These are phyloP conservation scores for Pelargonium citronellum DNA, from an alignment of 441 rosid species.

Conservation along the genomic window DNA sequence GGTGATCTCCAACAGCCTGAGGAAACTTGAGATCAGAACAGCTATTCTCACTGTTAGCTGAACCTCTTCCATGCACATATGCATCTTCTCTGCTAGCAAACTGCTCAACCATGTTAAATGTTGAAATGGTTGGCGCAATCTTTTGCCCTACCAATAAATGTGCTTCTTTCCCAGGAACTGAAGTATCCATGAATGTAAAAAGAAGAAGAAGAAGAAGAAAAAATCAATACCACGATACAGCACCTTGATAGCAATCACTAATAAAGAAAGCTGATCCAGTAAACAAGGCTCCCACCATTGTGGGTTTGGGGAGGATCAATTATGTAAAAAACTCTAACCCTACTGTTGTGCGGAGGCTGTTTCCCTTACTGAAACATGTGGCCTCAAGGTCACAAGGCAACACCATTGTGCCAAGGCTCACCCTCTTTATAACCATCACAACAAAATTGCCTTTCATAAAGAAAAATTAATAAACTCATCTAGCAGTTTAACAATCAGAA, in stretches of 20 bases:
- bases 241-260: neutral
- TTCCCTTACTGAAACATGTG: too few species aligned
- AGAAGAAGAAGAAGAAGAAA: neutral
- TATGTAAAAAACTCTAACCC: too few species aligned
- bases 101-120: neutral
- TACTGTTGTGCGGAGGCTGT: too few species aligned
- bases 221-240: neutral
- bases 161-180: conserved; percentile 8
- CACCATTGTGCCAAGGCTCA: neutral
- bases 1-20: conserved; percentile 13
- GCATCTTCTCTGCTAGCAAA: conserved; percentile 4
- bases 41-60: conserved; percentile 13
- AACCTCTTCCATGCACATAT: neutral
- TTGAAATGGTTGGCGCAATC: neutral
- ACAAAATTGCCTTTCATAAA: neutral
- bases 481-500: neutral
- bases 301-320: too few species aligned
- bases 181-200: conserved; percentile 1
- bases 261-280: neutral
- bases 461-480: neutral
- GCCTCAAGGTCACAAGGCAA: too few species aligned
- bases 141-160: neutral
- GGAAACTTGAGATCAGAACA: conserved; percentile 7
- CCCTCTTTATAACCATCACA: neutral
- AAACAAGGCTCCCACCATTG: too few species aligned